Evolutionary conservation across 768 basidiomycete species (phyloP), one percentile per base, ranked within the genome.

Genomic region (Lepiota venenata): DNA sequence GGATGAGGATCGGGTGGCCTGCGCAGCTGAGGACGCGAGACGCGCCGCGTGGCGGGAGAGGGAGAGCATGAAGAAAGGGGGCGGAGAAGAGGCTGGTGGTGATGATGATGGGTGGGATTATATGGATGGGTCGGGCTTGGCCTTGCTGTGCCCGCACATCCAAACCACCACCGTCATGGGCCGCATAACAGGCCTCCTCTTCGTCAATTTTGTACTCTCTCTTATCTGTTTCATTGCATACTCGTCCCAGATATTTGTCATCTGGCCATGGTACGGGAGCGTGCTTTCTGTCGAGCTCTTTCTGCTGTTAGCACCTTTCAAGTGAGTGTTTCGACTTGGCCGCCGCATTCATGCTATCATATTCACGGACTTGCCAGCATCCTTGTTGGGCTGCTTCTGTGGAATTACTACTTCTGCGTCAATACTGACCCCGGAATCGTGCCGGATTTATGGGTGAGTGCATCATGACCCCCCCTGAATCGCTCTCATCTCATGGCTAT

Each of bases 221-320:
- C 78, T 93, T 35, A 92, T 93, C 41, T 80, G 75, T 48, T 98
- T 98, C 69, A 93, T 98, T 59, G 82, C 91, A 2, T 91, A 92
- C 67, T 87, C 90, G 5, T 84, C 88, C 2, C 96, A 98, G 68
- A 79, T 93, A 61, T 94, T 90, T 71, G 77, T 98, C 56, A 84
- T 97, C 66, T 81, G 79, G 92, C 93, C 93, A 18, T 97, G 92
- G 92, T 96, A 95, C 63, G 91, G 93, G 38, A 69, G 79, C 36
- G 85, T 71, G 47, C 58, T 91, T 58, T 85, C 91, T 12, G 71
- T 90, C 39, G 84, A 93, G 63, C 82, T 96, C 42, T 56, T 96
- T 37, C 72, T 68, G 18, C 77, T 95, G n/a, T 77, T 97, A 18
- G 58, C 83, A 2, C 96, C 96, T 8, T 96, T 96, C 88, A 95